Percentiles rank a stretch among this genome's conserved stretches.
phyloP scores from a whole-genome alignment of 2,329 filamentous ascomycete species.

The Penicillium sclerotigenum region DNA sequence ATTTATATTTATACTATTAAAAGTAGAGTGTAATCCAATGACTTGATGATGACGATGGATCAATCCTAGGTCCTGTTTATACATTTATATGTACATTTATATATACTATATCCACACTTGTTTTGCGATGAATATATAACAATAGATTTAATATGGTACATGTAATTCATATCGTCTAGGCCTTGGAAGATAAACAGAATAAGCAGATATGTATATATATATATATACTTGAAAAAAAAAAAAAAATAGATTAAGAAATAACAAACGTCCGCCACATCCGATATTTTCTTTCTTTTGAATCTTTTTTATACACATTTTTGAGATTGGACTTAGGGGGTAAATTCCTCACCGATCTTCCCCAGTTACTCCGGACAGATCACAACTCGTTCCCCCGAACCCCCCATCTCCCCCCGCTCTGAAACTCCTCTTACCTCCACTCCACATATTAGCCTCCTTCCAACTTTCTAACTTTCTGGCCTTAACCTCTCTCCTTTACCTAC shows the following conservation, averaged over 20 bases:
- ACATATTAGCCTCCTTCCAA: neutral
- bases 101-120: no score
- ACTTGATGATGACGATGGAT: constrained; percentile 1
- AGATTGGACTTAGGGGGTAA: neutral
- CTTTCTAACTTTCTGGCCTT: neutral
- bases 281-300: neutral
- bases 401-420: constrained; percentile 12
- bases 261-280: constrained; percentile 13
- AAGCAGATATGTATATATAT: no score
- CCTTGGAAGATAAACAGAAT: no score
- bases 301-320: neutral
- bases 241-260: neutral
- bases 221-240: no score
- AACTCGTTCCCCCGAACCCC: no score
- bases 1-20: neutral
- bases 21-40: neutral
- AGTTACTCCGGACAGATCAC: constrained; percentile 20
- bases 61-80: neutral
- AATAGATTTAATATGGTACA: no score
- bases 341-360: constrained; percentile 22
- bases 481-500: neutral
- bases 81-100: neutral
- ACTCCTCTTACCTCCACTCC: constrained; percentile 12
- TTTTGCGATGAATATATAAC: no score
- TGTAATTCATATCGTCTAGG: no score